Evolutionary conservation across 345 rosid species (phyloP).

Genomic region (Salix koriyanagi): DNA sequence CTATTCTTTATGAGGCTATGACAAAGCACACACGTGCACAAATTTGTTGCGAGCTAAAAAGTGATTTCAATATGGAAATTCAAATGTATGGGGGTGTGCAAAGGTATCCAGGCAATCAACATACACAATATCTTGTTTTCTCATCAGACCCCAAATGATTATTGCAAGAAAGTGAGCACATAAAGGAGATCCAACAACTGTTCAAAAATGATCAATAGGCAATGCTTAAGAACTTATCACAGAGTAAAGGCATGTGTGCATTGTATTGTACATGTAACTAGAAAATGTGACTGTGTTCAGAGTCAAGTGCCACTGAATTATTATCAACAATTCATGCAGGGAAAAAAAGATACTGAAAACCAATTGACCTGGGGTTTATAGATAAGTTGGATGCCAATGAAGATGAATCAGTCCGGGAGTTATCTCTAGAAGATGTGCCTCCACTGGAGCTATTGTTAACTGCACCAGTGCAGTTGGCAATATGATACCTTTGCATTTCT

Average conservation of each 20-base stretch:
- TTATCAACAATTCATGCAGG: not conserved
- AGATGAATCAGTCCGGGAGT: constrained; percentile 71
- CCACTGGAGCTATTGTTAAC: constrained; percentile 77
- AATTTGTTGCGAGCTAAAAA: not conserved
- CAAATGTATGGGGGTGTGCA: not conserved
- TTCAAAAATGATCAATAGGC: not conserved
- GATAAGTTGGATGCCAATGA: constrained; percentile 56
- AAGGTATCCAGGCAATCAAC: not conserved
- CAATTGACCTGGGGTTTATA: constrained; percentile 63
- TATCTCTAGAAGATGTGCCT: constrained; percentile 74
- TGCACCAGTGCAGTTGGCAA: constrained; percentile 89
- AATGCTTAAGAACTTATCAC: not conserved
- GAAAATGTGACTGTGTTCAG: not conserved
- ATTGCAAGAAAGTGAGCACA: not conserved
- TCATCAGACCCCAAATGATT: not conserved
- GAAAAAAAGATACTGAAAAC: not conserved
- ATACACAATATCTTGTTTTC: not conserved
- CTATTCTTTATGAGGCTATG: not conserved
- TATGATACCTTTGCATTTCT: constrained; percentile 99
- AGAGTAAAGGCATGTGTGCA: not conserved
- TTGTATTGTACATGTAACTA: not conserved
- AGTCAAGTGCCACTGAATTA: not conserved
- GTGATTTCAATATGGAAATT: not conserved
- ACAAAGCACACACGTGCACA: not conserved
- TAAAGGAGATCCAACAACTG: not conserved